A percentile compares a stretch with the other conserved stretches of the same genome.
Conservation (phyloP, 31 red algal species). For the Odonthalia washingtoniensis region DNA sequence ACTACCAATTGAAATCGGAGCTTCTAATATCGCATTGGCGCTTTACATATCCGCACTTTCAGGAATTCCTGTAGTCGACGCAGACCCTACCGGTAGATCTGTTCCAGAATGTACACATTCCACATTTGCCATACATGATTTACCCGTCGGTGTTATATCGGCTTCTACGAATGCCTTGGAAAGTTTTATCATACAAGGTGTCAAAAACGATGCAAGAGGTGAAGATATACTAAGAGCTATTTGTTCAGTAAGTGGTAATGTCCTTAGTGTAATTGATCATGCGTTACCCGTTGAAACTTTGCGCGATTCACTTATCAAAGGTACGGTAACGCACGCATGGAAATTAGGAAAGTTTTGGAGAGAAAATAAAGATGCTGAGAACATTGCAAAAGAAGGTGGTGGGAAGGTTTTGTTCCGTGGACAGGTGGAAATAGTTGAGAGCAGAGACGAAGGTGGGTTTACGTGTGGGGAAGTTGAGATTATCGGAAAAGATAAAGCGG, state of each 20-base stretch:
- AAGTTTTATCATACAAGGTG: background rate
- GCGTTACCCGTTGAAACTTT: background rate
- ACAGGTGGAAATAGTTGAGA: background rate
- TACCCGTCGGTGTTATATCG: background rate
- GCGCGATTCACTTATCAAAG: background rate
- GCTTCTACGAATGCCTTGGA: background rate
- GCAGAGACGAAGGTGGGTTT: background rate
- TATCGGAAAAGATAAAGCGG: background rate
- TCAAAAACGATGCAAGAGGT: background rate
- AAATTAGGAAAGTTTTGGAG: constrained; percentile 4
- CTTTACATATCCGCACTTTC: background rate
- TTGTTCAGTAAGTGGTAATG: background rate
- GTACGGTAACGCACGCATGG: background rate
- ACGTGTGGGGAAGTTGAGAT: background rate
- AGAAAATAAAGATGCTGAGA: background rate
- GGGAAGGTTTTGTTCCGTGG: constrained; percentile 8
- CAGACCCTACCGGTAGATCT: constrained; percentile 6
- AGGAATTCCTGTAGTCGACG: constrained; percentile 7
- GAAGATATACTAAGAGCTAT: constrained; percentile 7
- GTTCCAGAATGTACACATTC: constrained; percentile 4
- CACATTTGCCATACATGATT: background rate
- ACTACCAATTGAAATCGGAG: constrained; percentile 22
- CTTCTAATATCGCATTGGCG: background rate
- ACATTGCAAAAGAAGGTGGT: background rate
- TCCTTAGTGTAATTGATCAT: background rate